A percentile compares a stretch with the other conserved stretches of the same genome.
phyloP scores from a whole-genome alignment of 2,329 filamentous ascomycete genomes.

The Phoma sp. region DNA sequence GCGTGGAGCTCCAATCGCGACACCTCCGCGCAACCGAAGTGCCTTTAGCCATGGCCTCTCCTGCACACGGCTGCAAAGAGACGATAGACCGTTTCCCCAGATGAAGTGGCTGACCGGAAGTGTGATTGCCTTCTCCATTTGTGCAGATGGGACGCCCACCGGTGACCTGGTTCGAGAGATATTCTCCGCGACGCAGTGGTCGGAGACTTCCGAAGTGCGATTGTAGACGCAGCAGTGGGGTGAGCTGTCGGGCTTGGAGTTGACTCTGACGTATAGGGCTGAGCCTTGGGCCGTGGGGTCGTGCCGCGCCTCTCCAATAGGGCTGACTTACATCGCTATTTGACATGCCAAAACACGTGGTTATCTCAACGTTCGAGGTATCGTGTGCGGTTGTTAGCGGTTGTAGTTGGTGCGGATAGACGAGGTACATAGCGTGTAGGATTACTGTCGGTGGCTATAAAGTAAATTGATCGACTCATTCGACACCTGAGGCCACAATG shows the following conservation, averaged over 20 bases:
- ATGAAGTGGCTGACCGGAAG: constrained; percentile 3
- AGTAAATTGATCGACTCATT: constrained; percentile 6
- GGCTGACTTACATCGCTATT: not conserved
- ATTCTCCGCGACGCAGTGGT: not conserved
- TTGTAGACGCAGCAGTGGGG: constrained; percentile 4
- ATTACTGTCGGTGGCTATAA: constrained; percentile 8
- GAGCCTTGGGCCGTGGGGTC: constrained; percentile 1
- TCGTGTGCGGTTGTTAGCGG: constrained; percentile 1
- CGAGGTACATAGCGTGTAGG: constrained; percentile 3
- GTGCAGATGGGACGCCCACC: not conserved
- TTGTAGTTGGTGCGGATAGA: constrained; percentile 4
- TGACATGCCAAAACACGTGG: not conserved
- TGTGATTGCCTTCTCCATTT: not conserved
- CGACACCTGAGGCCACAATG: constrained; percentile 1
- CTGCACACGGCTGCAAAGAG: constrained; percentile 5
- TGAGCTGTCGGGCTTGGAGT: not conserved
- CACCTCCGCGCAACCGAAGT: not conserved
- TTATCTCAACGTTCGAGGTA: not conserved
- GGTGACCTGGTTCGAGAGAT: constrained; percentile 7
- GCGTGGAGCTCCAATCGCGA: constrained; percentile 5
- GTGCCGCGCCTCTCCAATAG: constrained; percentile 7
- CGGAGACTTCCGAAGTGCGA: not conserved
- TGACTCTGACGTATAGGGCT: constrained; percentile 6
- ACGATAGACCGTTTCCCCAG: not conserved
- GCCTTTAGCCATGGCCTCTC: not conserved